A percentile compares a stretch with the other conserved stretches of the same genome.
Conservation (phyloP, 139 green algal species). For the Picochlorum sp. region DNA sequence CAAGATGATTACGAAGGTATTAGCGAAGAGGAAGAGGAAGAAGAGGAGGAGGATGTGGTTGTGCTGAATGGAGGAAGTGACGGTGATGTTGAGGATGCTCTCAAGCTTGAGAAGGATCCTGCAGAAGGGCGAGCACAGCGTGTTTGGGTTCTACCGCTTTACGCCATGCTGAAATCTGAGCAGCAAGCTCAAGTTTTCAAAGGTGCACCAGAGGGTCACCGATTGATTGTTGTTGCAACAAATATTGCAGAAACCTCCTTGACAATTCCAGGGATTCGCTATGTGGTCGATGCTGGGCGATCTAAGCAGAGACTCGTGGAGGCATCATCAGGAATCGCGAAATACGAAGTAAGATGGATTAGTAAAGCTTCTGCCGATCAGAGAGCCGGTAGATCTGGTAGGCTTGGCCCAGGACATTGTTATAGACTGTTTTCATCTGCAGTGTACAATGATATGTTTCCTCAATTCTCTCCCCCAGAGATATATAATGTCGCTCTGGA, state of each 20-base stretch:
- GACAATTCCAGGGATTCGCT: constrained; percentile 90
- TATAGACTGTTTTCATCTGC: constrained; percentile 89
- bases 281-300: constrained; percentile 80
- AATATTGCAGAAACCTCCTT: constrained; percentile 98
- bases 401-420: constrained; percentile 86
- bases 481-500: constrained; percentile 81
- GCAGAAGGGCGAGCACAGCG: background rate
- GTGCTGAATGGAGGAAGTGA: constrained; percentile 53
- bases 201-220: constrained; percentile 46
- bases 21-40: constrained; percentile 25
- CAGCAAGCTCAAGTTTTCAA: constrained; percentile 73
- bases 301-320: constrained; percentile 77
- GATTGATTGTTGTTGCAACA: constrained; percentile 91
- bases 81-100: background rate
- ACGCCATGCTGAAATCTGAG: constrained; percentile 73
- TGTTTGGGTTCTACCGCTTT: constrained; percentile 90
- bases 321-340: constrained; percentile 35
- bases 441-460: constrained; percentile 83
- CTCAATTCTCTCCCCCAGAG: constrained; percentile 67
- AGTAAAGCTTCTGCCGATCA: constrained; percentile 80
- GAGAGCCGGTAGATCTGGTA: constrained; percentile 81
- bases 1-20: constrained; percentile 23
- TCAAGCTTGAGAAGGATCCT: background rate
- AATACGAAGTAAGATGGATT: constrained; percentile 78
- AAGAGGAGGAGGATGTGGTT: constrained; percentile 44